phyloP scores from a whole-genome alignment of 2,329 filamentous ascomycete genomes.

The Aphanoascus verrucosus region DNA sequence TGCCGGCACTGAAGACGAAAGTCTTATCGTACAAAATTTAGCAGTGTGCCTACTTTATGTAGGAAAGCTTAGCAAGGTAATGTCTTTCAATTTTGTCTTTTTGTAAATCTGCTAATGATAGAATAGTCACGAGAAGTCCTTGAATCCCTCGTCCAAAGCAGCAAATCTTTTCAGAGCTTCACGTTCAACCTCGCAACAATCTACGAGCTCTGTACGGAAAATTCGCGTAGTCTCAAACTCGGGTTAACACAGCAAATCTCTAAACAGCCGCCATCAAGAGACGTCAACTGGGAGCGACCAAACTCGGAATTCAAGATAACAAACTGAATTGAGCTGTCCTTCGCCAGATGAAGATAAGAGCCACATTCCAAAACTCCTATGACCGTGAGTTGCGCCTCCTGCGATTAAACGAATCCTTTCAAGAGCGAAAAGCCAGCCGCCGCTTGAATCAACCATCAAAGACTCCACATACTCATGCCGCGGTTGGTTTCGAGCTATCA shows the following conservation, averaged over 20 bases:
- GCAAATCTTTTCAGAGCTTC: slow-evolving; percentile 62
- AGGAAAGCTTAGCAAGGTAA: slow-evolving; percentile 61
- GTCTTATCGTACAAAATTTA: slow-evolving; percentile 69
- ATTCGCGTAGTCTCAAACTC: slow-evolving; percentile 58
- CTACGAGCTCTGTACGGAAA: slow-evolving; percentile 83
- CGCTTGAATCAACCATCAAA: not conserved
- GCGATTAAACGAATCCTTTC: not conserved
- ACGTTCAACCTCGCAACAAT: slow-evolving; percentile 85
- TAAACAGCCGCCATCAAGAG: slow-evolving; percentile 42
- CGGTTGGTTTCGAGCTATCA: not conserved
- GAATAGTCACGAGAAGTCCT: slow-evolving; percentile 54
- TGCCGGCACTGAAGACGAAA: slow-evolving; percentile 40
- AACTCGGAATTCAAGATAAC: slow-evolving; percentile 64
- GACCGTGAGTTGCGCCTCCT: not conserved
- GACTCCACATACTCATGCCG: not conserved
- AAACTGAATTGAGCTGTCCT: slow-evolving; percentile 27
- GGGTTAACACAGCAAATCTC: slow-evolving; percentile 61
- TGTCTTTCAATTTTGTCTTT: slow-evolving; percentile 16
- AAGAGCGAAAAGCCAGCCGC: not conserved
- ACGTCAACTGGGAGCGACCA: slow-evolving; percentile 57
- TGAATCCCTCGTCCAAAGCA: slow-evolving; percentile 52
- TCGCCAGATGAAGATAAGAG: not conserved
- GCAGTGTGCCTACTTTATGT: slow-evolving; percentile 77
- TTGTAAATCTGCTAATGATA: slow-evolving; percentile 7
- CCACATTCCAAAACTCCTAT: slow-evolving; percentile 5